Conservation (phyloP, 129 eudicot species). For the Flaveria linearis region DNA sequence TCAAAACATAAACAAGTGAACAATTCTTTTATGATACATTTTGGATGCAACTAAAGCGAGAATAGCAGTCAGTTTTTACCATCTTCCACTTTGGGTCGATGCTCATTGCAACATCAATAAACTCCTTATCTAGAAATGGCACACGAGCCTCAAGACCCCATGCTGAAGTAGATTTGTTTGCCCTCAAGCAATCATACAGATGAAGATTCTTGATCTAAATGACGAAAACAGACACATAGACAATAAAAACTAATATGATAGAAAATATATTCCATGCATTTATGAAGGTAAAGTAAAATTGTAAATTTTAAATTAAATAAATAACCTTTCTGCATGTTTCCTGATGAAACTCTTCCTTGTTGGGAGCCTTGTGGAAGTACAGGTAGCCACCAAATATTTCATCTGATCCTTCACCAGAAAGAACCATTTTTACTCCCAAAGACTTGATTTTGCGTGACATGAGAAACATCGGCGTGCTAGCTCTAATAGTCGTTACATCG, state of each 20-base stretch:
- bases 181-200: conserved; percentile 94
- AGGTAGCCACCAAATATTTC: conserved; percentile 97
- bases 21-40: no score
- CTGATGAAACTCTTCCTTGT: conserved; percentile 83
- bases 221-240: background rate
- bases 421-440: conserved; percentile 97
- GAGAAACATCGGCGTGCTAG: conserved; percentile 97
- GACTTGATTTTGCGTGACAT: conserved; percentile 95
- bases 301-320: background rate
- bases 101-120: conserved; percentile 81
- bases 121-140: conserved; percentile 96
- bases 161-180: conserved; percentile 97
- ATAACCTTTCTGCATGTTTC: conserved; percentile 87
- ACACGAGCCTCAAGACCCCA: conserved; percentile 99
- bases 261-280: background rate
- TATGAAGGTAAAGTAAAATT: background rate
- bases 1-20: no score
- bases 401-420: conserved; percentile 96
- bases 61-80: conserved; percentile 41
- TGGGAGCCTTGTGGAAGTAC: conserved; percentile 94
- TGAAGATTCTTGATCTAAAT: conserved; percentile 91
- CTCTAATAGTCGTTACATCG: conserved; percentile 91
- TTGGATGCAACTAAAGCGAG: background rate
- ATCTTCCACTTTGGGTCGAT: conserved; percentile 96
- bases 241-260: conserved; percentile 2